These are phyloP conservation scores for Mycena chlorophos DNA, from an alignment of 768 basidiomycete species.

Conservation along the genomic window DNA sequence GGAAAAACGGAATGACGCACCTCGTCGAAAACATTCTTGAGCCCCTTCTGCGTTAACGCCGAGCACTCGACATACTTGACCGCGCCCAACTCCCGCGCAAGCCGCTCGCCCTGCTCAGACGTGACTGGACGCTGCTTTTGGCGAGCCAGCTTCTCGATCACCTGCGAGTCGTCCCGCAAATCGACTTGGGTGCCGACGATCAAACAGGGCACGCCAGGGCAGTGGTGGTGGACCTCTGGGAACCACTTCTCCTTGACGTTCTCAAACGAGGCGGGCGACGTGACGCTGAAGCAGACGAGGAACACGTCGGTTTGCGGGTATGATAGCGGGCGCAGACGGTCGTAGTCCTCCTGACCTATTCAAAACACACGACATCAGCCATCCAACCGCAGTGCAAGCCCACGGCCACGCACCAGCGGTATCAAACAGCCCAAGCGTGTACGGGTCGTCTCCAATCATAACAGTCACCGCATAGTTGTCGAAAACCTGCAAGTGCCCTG, in stretches of 20 bases:
- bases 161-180: slow-evolving; percentile 88
- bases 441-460: slow-evolving; percentile 99
- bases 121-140: slow-evolving; percentile 96
- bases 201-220: slow-evolving; percentile 98
- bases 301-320: slow-evolving; percentile 99
- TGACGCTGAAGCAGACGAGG: slow-evolving; percentile 99
- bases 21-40: slow-evolving; percentile 99
- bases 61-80: slow-evolving; percentile 99
- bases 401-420: slow-evolving; percentile 79
- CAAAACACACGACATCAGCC: slow-evolving; percentile 10
- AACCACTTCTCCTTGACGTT: slow-evolving; percentile 99
- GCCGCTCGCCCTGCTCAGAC: slow-evolving; percentile 85
- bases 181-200: slow-evolving; percentile 99
- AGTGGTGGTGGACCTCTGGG: slow-evolving; percentile 99
- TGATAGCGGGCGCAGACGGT: slow-evolving; percentile 96
- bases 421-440: slow-evolving; percentile 97
- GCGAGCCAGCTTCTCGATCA: slow-evolving; percentile 91
- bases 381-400: neutral
- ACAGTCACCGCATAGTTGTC: slow-evolving; percentile 99
- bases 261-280: slow-evolving; percentile 97
- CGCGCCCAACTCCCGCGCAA: slow-evolving; percentile 96
- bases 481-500: slow-evolving; percentile 62
- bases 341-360: slow-evolving; percentile 98
- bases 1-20: slow-evolving; percentile 47
- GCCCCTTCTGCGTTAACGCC: slow-evolving; percentile 96